Conservation (phyloP, 805 yeast species). For the Tetrapisispora arboricola region DNA sequence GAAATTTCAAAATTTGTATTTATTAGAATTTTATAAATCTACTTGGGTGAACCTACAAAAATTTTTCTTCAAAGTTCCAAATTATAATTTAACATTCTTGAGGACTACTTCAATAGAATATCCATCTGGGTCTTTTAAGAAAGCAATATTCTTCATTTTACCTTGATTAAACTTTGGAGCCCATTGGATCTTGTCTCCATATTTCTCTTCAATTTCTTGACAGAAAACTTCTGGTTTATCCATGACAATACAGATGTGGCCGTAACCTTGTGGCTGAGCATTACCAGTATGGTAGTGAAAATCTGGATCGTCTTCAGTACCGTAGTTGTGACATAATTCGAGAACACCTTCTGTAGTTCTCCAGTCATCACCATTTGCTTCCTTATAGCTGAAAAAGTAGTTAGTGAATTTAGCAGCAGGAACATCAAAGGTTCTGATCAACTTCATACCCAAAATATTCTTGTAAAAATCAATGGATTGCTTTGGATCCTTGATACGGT, state of each 20-base stretch:
- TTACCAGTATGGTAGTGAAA: constrained; percentile 82
- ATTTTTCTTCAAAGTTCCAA: too few species aligned
- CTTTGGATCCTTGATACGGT: constrained; percentile 78
- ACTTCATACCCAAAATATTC: constrained; percentile 70
- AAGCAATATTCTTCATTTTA: constrained; percentile 51
- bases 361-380: constrained; percentile 32
- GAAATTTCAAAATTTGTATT: not conserved
- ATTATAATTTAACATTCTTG: constrained; percentile 11
- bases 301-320: constrained; percentile 70
- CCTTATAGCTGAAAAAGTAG: constrained; percentile 71
- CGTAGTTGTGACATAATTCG: constrained; percentile 93
- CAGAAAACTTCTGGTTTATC: constrained; percentile 43
- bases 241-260: constrained; percentile 71
- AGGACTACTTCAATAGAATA: constrained; percentile 71
- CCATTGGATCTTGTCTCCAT: constrained; percentile 50
- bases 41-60: not conserved
- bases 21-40: not conserved
- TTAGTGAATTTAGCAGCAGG: constrained; percentile 71
- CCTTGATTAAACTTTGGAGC: constrained; percentile 47
- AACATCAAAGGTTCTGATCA: constrained; percentile 46
- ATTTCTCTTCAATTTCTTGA: constrained; percentile 35
- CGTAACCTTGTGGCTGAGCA: constrained; percentile 69
- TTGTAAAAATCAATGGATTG: constrained; percentile 70
- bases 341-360: constrained; percentile 54
- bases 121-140: constrained; percentile 82